Base-by-base conservation (phyloP, 352 stramenopile species). In the Aphanomyces cochlioides region DNA sequence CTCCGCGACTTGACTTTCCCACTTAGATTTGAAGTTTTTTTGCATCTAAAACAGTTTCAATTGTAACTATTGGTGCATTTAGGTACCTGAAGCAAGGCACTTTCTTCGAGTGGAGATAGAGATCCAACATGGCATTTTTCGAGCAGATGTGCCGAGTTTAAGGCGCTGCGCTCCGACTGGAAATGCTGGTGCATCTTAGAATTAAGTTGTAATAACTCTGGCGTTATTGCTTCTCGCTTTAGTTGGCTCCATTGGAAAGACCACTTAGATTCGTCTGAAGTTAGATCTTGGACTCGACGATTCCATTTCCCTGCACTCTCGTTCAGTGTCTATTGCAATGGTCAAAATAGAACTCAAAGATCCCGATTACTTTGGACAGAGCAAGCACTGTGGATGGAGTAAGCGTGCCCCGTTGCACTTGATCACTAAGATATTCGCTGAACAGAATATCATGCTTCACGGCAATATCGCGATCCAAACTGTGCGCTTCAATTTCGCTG, bases 371-470 rank as follows among this genome's bases (percentile, higher is more conserved):
- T 4, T 37, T 61, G 39, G 19, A 12, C 54, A 61, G 2, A 28
- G 28, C 19, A 8, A 43, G 21, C 7, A 37, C 54, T n/a, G 34
- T 41, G 37, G 39, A 28, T 13, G 54, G 21, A 37, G 19, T 41
- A 12, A 37, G 17, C 19, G 19, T 13, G 6, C 43, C 34, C 28
- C 10, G 15, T 3, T 39, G 17, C 7, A 39, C 10, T 28, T 21
- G 36, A 15, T 56, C 28, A 3, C 19, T 19, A 19, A 67, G 28
- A 12, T 13, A 13, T 56, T 67, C 40, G 19, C 19, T 40, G 15
- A 34, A 28, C 41, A 67, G 15, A 43, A 75, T 68, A 0, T 77
- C 66, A 3, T 79, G 74, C 6, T 84, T 72, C 2, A 60, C 66
- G 34, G 74, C 65, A 12, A 79, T 47, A 47, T 72, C 36, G 13